Evolutionary conservation across 2,329 filamentous ascomycete species (phyloP), one percentile per base, ranked within the genome.

Genomic region (Teratosphaeria destructans): DNA sequence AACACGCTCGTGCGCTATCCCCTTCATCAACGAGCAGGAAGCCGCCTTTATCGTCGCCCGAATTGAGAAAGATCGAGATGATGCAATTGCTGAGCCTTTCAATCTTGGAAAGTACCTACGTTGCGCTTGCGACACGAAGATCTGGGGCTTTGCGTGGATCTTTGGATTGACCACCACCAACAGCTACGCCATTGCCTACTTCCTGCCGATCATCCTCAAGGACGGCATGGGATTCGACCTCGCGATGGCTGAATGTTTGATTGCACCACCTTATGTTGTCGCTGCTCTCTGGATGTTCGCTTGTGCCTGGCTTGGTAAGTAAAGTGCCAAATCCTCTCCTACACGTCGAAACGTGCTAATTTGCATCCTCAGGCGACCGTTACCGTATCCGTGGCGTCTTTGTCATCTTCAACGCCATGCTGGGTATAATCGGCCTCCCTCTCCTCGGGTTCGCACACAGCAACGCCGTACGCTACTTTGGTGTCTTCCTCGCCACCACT

Each of bases 121-220:
- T 23, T 65, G 67, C 27, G 79, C 73, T 3, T 59, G 72, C 1
- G 81, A 84, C 62, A 65, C 75, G 59, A 83, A 83, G 65, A 74
- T 83, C 56, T 83, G 81, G 80, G 77, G 71, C 1, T 83, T 81
- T 59, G 81, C 78, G 0, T 49, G 43, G 43, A 16, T 49, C n/a
- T 49, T 49, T 70, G 77, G 77, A 74, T 82, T 83, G 70, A 83
- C 83, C 2, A 90, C 60, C 19, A 88, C 86, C 10, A 60, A 60
- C 49, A 70, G 68, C 5, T 73, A 73, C 59, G 70, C 71, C 29
- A 70, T 70, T 52, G 70, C 71, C 16, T 73, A 70, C 62, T 73
- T 73, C 67, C 63, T 73, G 1, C 72, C 72, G n/a, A 72, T 72
- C 65, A 73, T 73, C 56, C 70, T 73, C 32, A 61, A 71, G 26